phyloP scores from a whole-genome alignment of 2,329 filamentous ascomycete species.

The Plectosphaerella plurivora region DNA sequence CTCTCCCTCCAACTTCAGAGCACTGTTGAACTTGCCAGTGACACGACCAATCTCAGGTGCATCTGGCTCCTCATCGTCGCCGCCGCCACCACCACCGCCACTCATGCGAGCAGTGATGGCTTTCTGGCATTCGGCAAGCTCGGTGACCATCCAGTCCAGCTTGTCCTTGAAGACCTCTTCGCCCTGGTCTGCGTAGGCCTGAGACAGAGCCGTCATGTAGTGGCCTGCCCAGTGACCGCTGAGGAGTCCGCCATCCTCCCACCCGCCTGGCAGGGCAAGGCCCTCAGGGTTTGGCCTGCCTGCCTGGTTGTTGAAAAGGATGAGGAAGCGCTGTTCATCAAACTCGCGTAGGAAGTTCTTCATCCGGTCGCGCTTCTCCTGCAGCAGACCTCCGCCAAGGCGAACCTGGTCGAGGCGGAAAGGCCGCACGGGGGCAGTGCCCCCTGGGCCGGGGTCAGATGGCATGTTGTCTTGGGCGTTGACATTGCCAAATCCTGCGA shows the following conservation, averaged over 20 bases:
- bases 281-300: conserved; percentile 20
- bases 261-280: conserved; percentile 21
- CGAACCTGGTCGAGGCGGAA: conserved; percentile 25
- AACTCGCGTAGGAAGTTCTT: conserved; percentile 22
- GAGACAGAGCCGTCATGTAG: conserved; percentile 24
- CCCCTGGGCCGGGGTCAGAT: conserved; percentile 19
- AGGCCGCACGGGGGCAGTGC: conserved; percentile 23
- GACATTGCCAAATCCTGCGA: background rate
- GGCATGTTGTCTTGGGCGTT: background rate
- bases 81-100: background rate
- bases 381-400: conserved; percentile 22
- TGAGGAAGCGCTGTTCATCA: conserved; percentile 21
- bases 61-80: background rate
- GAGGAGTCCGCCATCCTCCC: conserved; percentile 27
- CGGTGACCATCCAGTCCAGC: conserved; percentile 26
- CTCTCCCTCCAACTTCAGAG: conserved; percentile 6
- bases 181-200: conserved; percentile 25
- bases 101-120: conserved; percentile 22
- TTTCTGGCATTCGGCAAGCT: conserved; percentile 22
- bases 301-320: conserved; percentile 26
- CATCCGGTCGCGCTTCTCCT: conserved; percentile 26
- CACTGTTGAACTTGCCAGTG: conserved; percentile 12
- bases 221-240: conserved; percentile 28
- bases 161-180: conserved; percentile 23
- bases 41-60: conserved; percentile 10